Evolutionary conservation across 2,329 filamentous ascomycete species (phyloP).

Genomic region (Alternaria sp.): DNA sequence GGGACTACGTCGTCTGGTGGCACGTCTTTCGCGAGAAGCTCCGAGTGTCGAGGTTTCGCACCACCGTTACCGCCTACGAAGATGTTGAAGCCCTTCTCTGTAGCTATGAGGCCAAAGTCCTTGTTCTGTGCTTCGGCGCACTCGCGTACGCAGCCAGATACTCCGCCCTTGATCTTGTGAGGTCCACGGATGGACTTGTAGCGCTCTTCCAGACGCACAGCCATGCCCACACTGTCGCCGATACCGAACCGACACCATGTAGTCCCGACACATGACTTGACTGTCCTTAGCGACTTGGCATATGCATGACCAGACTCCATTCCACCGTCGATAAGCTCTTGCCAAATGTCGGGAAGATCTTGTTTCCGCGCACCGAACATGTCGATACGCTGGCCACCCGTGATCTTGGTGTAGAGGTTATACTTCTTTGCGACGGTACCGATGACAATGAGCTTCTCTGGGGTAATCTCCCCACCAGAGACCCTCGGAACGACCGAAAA

Average conservation of each 20-base stretch:
- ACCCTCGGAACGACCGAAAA: slow-evolving; percentile 88
- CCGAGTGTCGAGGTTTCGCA: slow-evolving; percentile 81
- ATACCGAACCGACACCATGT: slow-evolving; percentile 92
- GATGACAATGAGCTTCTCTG: slow-evolving; percentile 83
- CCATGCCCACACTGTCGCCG: slow-evolving; percentile 90
- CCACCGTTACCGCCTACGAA: slow-evolving; percentile 91
- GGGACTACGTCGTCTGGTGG: slow-evolving; percentile 81
- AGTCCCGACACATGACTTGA: slow-evolving; percentile 90
- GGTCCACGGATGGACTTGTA: slow-evolving; percentile 91
- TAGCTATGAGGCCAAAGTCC: slow-evolving; percentile 91
- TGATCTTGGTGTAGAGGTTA: slow-evolving; percentile 88
- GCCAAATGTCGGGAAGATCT: slow-evolving; percentile 84
- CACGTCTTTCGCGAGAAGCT: slow-evolving; percentile 86
- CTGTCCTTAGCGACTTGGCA: slow-evolving; percentile 85
- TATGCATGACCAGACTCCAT: slow-evolving; percentile 94
- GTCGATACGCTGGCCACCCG: slow-evolving; percentile 89
- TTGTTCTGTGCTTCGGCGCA: slow-evolving; percentile 94
- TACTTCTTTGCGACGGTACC: slow-evolving; percentile 86
- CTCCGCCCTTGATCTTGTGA: slow-evolving; percentile 90
- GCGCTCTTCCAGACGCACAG: slow-evolving; percentile 83
- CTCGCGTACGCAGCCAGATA: slow-evolving; percentile 90
- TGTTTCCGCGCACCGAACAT: slow-evolving; percentile 92
- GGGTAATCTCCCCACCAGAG: slow-evolving; percentile 84
- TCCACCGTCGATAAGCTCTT: slow-evolving; percentile 78
- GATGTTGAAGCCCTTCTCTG: slow-evolving; percentile 92